Percentiles rank a stretch among this genome's conserved stretches.
Evolutionary conservation across 2,329 filamentous ascomycete species (phyloP).

Genomic region (Allantophomopsis lycopodina): DNA sequence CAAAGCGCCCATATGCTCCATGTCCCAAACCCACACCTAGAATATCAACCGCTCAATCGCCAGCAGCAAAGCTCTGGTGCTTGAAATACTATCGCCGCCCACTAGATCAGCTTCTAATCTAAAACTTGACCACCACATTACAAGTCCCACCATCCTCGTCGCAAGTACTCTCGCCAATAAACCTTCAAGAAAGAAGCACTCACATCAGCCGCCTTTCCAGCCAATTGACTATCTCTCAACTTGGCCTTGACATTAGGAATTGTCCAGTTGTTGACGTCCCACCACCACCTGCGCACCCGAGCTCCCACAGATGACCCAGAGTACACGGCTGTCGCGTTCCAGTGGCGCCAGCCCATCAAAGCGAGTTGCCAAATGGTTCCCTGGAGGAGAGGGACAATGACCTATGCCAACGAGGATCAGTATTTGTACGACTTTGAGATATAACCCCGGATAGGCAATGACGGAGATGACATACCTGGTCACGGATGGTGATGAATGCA

Average conservation of each 20-base stretch:
- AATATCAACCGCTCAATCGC: no score
- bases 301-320: constrained; percentile 67
- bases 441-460: neutral
- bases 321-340: constrained; percentile 69
- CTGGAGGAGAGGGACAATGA: constrained; percentile 77
- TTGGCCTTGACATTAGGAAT: neutral
- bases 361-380: constrained; percentile 80
- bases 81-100: neutral
- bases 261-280: constrained; percentile 78
- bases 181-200: constrained; percentile 1
- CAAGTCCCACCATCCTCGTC: no score
- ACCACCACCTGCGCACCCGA: constrained; percentile 83
- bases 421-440: neutral
- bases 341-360: constrained; percentile 77
- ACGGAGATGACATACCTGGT: constrained; percentile 50
- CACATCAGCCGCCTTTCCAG: constrained; percentile 23
- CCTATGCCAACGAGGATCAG: constrained; percentile 26
- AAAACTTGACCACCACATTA: neutral
- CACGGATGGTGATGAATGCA: constrained; percentile 70
- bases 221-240: constrained; percentile 15
- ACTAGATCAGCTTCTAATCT: neutral
- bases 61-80: neutral
- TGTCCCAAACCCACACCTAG: no score
- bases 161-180: neutral
- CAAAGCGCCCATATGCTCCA: no score